Evolutionary conservation across 441 rosid species (phyloP).

Genomic region (Eutrema salsugineum): DNA sequence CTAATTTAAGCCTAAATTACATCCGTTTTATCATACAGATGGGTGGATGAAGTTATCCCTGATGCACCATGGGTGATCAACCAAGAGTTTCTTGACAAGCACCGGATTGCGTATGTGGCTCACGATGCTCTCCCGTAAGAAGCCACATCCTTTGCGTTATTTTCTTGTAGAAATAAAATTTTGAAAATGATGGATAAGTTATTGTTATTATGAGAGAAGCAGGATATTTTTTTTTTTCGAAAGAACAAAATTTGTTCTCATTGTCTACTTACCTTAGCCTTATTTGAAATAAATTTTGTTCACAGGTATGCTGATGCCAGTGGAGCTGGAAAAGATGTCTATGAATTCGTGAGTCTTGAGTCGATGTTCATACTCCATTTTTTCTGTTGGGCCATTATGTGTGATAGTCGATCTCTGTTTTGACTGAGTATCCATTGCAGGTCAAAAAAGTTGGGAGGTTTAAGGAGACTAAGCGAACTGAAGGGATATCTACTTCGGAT

Average conservation of each 20-base stretch:
- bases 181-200: neutral
- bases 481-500: constrained; percentile 89
- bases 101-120: constrained; percentile 65
- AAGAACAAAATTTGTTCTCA: neutral
- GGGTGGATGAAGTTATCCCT: constrained; percentile 85
- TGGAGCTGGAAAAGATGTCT: constrained; percentile 86
- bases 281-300: neutral
- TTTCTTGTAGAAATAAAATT: neutral
- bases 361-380: neutral
- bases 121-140: constrained; percentile 87
- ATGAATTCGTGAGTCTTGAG: constrained; percentile 73
- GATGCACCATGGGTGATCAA: constrained; percentile 81
- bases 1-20: neutral
- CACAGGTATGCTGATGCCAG: constrained; percentile 82
- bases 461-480: constrained; percentile 83
- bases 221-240: neutral
- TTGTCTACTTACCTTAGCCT: neutral
- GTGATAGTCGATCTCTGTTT: neutral
- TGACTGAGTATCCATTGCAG: constrained; percentile 25
- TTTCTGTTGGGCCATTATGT: neutral
- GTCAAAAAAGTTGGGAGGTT: constrained; percentile 71
- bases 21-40: constrained; percentile 32
- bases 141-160: neutral
- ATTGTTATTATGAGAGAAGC: neutral
- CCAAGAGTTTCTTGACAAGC: constrained; percentile 69